These are phyloP conservation scores for Rhipidocladum racemiflorum DNA, from an alignment of 176 grass and related monocot species.

Conservation along the genomic window DNA sequence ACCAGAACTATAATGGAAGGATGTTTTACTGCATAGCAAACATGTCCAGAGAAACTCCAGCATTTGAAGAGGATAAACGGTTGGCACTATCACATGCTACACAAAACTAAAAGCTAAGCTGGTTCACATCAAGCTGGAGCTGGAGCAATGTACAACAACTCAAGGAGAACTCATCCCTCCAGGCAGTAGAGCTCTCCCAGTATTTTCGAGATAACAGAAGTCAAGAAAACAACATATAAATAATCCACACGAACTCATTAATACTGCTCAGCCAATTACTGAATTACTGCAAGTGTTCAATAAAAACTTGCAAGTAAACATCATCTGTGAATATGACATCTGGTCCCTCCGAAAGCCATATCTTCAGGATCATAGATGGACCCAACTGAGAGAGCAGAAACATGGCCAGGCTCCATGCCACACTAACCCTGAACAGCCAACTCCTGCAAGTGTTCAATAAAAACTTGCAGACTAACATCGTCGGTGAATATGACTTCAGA, in stretches of 20 bases:
- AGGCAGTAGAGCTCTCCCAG: conserved; percentile 40
- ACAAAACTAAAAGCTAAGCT: conserved; percentile 43
- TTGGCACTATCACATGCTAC: conserved; percentile 33
- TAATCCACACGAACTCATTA: conserved; percentile 28
- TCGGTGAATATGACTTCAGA: conserved; percentile 91
- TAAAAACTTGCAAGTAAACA: conserved; percentile 87
- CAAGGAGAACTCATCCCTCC: conserved; percentile 39
- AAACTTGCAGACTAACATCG: conserved; percentile 92
- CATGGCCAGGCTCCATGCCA: conserved; percentile 46
- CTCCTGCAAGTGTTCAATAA: conserved; percentile 98
- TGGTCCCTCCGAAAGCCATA: conserved; percentile 46
- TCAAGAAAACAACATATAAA: conserved; percentile 32
- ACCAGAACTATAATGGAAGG: neutral
- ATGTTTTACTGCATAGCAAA: conserved; percentile 12
- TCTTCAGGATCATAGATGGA: conserved; percentile 67
- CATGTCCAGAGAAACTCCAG: conserved; percentile 17
- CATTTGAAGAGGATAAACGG: neutral
- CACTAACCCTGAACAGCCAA: conserved; percentile 81
- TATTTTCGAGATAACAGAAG: conserved; percentile 37
- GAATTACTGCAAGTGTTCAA: conserved; percentile 88
- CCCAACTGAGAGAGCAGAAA: conserved; percentile 62
- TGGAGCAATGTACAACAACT: conserved; percentile 42
- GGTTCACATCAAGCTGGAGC: conserved; percentile 55
- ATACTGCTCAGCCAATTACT: conserved; percentile 70
- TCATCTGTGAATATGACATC: conserved; percentile 58